Conservation (phyloP, 257 asterid genomes). For the Paraleonurus japonicus region DNA sequence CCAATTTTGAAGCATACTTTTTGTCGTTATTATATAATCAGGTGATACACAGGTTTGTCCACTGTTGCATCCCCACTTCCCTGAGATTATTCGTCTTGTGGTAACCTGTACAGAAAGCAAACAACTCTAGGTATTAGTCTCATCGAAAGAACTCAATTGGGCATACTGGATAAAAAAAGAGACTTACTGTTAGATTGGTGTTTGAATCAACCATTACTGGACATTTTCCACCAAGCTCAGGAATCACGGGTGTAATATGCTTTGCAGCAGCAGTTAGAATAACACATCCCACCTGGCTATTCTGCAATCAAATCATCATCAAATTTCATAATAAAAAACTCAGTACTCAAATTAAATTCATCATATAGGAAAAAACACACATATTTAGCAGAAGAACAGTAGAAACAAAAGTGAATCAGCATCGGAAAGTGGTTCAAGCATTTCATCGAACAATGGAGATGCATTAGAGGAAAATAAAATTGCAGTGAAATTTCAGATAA, state of each 20-base stretch:
- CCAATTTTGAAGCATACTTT: conserved; percentile 63
- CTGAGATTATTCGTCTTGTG: conserved; percentile 69
- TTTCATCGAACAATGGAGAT: too few species aligned
- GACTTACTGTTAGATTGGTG: conserved; percentile 52
- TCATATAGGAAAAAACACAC: too few species aligned
- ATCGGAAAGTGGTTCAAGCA: too few species aligned
- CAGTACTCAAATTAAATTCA: too few species aligned
- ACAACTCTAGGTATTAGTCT: background rate
- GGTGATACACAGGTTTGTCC: conserved; percentile 95
- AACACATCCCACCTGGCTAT: conserved; percentile 73
- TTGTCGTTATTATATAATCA: conserved; percentile 76
- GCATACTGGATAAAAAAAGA: background rate
- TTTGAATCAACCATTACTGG: conserved; percentile 74
- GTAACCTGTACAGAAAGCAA: conserved; percentile 52
- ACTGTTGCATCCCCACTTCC: conserved; percentile 92
- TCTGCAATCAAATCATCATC: too few species aligned
- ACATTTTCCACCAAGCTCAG: conserved; percentile 95
- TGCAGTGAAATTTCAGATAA: too few species aligned
- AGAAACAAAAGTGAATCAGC: too few species aligned
- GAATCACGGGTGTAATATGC: conserved; percentile 80
- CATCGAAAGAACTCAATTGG: background rate
- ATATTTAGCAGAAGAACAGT: too few species aligned
- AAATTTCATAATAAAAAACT: too few species aligned
- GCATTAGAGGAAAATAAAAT: too few species aligned
- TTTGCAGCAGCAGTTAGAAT: conserved; percentile 82